Percentiles rank a stretch among this genome's conserved stretches.
These are phyloP conservation scores for Moesziomyces antarcticus DNA, from an alignment of 1,284 basidiomycete species.

Conservation along the genomic window DNA sequence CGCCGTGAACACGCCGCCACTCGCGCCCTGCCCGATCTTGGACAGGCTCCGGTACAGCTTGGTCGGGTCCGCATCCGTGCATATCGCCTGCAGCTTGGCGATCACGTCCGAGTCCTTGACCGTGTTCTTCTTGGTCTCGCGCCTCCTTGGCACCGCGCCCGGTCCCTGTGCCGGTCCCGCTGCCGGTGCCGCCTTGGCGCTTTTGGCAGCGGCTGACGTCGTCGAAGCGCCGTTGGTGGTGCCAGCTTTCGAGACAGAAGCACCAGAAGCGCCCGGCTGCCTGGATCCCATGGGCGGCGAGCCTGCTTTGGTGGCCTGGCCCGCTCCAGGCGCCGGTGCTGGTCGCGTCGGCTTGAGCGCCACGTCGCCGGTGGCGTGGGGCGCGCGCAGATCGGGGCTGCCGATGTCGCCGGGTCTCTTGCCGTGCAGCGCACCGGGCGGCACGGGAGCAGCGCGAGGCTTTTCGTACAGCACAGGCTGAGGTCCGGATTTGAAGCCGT, in stretches of 20 bases:
- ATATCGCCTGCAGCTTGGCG: constrained; percentile 88
- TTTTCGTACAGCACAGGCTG: constrained; percentile 46
- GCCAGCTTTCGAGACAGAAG: constrained; percentile 6
- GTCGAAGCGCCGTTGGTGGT: constrained; percentile 9
- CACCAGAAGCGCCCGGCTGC: constrained; percentile 6
- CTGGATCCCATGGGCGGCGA: constrained; percentile 20
- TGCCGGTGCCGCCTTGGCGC: constrained; percentile 3
- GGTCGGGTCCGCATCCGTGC: constrained; percentile 96
- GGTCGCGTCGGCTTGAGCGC: constrained; percentile 53
- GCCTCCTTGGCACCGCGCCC: constrained; percentile 73
- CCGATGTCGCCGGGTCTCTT: constrained; percentile 12
- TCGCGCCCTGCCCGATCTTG: constrained; percentile 98
- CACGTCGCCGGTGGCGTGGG: constrained; percentile 17
- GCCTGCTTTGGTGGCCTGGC: constrained; percentile 4
- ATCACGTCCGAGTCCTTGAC: constrained; percentile 90
- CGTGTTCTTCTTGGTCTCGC: constrained; percentile 77
- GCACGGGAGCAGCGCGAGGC: constrained; percentile 51
- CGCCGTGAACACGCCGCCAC: constrained; percentile 97
- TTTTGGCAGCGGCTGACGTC: constrained; percentile 19
- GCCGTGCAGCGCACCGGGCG: constrained; percentile 31
- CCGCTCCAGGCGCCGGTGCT: constrained; percentile 33
- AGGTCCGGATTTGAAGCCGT: constrained; percentile 17
- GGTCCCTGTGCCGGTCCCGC: constrained; percentile 16
- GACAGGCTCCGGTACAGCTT: constrained; percentile 88
- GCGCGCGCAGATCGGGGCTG: constrained; percentile 33